Evolutionary conservation across 768 basidiomycete species (phyloP), one percentile per base, ranked within the genome.

Genomic region (Lactarius akahatsu): DNA sequence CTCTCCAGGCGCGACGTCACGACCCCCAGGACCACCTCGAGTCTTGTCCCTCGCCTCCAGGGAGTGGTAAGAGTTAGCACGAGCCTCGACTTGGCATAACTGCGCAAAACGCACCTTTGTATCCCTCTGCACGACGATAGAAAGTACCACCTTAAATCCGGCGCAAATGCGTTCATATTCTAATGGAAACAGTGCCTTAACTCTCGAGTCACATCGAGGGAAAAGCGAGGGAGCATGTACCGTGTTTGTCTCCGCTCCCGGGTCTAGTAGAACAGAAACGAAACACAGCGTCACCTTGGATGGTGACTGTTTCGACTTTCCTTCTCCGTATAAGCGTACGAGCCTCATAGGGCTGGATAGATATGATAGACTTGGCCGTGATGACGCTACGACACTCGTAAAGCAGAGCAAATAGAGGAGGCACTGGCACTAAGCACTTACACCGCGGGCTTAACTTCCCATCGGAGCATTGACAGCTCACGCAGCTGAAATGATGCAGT

Each of bases 291-390:
- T 64, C 63, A 32, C 66, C 63, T 52, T 54, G 52, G 2, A 67
- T 55, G 6, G 50, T 64, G n/a, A 67, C 58, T 2, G 52, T 10
- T 26, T 67, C 52, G 18, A 26, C 50, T 50, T 56, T 64, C 36
- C 38, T 67, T 59, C 63, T 64, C 8, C 63, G 57, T 10, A 30
- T 60, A 5, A 59, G 40, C 6, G n/a, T 36, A 18, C 63, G 66
- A 30, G 66, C 52, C 32, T 64, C 58, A 13, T 64, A 67, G 1
- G 58, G 63, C 16, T 67, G 66, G 32, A 67, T 57, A 3, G 41
- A 43, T 54, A 64, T 47, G 32, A 50, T 56, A 4, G 66, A 58
- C 23, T 47, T 59, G n/a, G 63, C 13, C 7, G 66, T 64, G 40
- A 67, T 64, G n/a, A n/a, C 2, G 34, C 66, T 67, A 34, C n/a